Base-by-base conservation (phyloP, 192 early-diverging fungal species). In the Entomortierella lignicola region DNA sequence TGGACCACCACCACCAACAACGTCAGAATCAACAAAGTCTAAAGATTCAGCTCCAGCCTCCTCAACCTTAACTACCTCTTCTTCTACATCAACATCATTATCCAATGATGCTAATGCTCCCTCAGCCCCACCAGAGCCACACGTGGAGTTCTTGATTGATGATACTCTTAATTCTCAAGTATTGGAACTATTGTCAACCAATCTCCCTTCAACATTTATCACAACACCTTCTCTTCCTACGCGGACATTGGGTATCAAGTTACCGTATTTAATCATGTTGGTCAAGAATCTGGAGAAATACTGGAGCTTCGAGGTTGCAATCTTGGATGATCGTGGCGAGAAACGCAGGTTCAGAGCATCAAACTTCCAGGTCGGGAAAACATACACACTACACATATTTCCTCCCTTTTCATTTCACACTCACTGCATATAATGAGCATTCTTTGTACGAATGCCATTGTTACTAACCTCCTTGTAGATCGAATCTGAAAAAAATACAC, bases 301-400 rank as follows among this genome's bases (percentile, higher is more conserved):
- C 66, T 94, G 97, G 67, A 94, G 94, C 21, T 95, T 99, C 74
- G 97, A 99, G 74, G 93, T 97, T 0, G 91, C 97, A 65, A 85
- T 94, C 18, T 60, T 93, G 34, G 97, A 99, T 81, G 93, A 95
- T 72, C 94, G 90, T 68, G 91, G 92, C 55, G 85, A 89, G 37
- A 88, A 90, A 47, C 85, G 97, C 32, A 67, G 94, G 57, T 94
- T 99, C 71, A 85, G 97, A 56, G 91, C 94, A 15, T 92, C 91
- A 25, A 99, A 97, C 81, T 99, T 93, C 82, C 94, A 97, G 86
- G 93, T 95, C 82, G 63, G 58, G 50, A 47, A 47, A 47, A 47
- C 2, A 47, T 15, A 20, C 20, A 47, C 15, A 12, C 44, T 47
- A 4, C 44, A 20, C 20, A 12, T 47, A 5, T 47, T 47, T 47